phyloP scores from a whole-genome alignment of 805 yeast species.

The Alloascoidea africana region DNA sequence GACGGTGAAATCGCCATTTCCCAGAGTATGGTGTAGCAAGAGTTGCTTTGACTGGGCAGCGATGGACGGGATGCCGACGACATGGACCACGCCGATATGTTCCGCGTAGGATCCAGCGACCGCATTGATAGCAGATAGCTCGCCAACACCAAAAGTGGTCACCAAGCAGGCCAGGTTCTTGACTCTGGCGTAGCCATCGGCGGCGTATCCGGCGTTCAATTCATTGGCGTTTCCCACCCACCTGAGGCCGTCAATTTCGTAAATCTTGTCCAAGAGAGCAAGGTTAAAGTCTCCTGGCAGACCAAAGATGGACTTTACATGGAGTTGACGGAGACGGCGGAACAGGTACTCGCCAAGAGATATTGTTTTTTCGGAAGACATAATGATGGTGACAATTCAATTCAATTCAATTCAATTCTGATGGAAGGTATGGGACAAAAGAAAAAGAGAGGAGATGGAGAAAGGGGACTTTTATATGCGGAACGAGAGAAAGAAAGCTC shows the following conservation, averaged over 20 bases:
- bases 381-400: too few species aligned
- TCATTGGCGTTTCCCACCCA: constrained; percentile 92
- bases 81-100: constrained; percentile 73
- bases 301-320: constrained; percentile 39
- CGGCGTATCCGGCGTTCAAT: constrained; percentile 78
- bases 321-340: constrained; percentile 62
- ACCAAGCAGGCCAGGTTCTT: constrained; percentile 61
- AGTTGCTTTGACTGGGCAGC: constrained; percentile 58
- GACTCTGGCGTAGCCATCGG: constrained; percentile 78
- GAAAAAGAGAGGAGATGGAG: too few species aligned
- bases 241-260: constrained; percentile 39
- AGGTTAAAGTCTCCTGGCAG: constrained; percentile 51
- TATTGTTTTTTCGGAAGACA: too few species aligned
- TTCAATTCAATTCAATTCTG: too few species aligned
- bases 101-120: constrained; percentile 84
- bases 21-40: constrained; percentile 70
- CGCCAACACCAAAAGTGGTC: constrained; percentile 89
- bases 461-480: too few species aligned
- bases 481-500: too few species aligned
- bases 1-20: constrained; percentile 69
- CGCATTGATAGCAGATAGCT: constrained; percentile 70
- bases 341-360: constrained; percentile 66
- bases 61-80: constrained; percentile 77
- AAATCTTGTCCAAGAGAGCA: constrained; percentile 48
- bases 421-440: too few species aligned